A percentile compares a stretch with the other conserved stretches of the same genome.
These are phyloP conservation scores for Xylaria sp. DNA, from an alignment of 2,329 filamentous ascomycete species.

Conservation along the genomic window DNA sequence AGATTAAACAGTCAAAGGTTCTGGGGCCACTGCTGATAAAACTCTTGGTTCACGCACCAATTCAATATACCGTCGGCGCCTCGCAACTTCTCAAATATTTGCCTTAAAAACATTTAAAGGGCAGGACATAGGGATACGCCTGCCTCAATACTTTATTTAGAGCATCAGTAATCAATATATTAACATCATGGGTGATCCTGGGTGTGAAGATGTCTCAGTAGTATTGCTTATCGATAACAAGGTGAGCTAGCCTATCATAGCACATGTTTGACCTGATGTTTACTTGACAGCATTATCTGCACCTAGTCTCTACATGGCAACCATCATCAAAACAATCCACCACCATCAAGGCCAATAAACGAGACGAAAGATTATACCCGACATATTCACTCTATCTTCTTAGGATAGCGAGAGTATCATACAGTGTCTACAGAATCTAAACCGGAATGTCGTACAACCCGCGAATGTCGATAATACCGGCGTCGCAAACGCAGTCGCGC, in stretches of 20 bases:
- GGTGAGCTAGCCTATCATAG: constrained; percentile 27
- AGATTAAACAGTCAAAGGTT: not conserved
- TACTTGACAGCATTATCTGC: constrained; percentile 14
- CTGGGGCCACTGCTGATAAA: not conserved
- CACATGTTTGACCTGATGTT: constrained; percentile 23
- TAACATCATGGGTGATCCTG: too few species aligned
- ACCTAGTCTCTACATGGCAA: constrained; percentile 25
- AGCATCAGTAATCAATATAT: too few species aligned
- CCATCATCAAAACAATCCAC: constrained; percentile 34
- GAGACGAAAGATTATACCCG: not conserved
- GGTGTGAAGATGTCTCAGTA: too few species aligned
- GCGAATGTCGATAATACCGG: constrained; percentile 70
- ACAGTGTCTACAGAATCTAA: not conserved
- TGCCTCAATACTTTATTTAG: not conserved
- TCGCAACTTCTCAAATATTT: not conserved
- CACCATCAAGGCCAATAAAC: constrained; percentile 4
- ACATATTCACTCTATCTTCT: not conserved
- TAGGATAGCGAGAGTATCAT: not conserved
- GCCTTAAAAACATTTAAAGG: not conserved
- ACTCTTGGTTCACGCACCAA: not conserved
- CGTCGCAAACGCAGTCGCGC: constrained; percentile 62
- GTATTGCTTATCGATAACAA: constrained; percentile 26
- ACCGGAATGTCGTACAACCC: constrained; percentile 66
- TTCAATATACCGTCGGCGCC: not conserved
- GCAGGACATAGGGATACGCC: too few species aligned